Evolutionary conservation across 2,329 filamentous ascomycete species (phyloP), one percentile per base, ranked within the genome.

Genomic region (Colletotrichum karsti): DNA sequence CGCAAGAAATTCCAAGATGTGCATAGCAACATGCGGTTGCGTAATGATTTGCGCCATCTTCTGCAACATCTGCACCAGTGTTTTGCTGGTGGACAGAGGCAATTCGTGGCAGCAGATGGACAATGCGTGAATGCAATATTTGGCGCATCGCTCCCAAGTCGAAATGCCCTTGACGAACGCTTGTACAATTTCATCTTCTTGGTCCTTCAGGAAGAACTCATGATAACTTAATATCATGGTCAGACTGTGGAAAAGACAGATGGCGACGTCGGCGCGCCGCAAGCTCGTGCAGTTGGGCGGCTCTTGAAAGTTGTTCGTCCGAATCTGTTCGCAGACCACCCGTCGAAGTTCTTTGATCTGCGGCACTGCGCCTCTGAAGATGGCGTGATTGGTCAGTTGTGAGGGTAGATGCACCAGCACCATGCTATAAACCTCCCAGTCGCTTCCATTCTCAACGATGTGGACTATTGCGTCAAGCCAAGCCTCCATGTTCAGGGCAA

Each of bases 11-110:
- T 99, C 96, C 55, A 99, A 85, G 69, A 99, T 97, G 76, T 99
- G 96, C 69, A 98, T 92, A 9, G 95, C 94, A 37, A 98, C 92
- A 63, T 95, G 90, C 7, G 94, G 91, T 74, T 97, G 95, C 1
- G 96, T 98, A 74, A 99, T 97, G 74, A 98, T 97, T 73, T 95
- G 93, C 1, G 95, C 92, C 93, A 99, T 97, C 77, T 94, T 95
- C 74, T 95, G 92, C 62, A 99, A 85, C 72, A 98, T 93, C 50
- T 90, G 92, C 50, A 95, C 92, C 68, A 98, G 85, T 20, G 91
- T 92, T 76, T 95, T 97, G 76, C 92, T 93, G 57, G 95, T 93
- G 12, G 95, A 95, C 18, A 92, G 87, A 3, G 96, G 95, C 26
- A 98, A 88, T 78, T 99, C 96, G 74, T 98, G 94, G 77, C 95